Percentiles rank a stretch among this genome's conserved stretches.
Conservation (phyloP, 2,329 filamentous ascomycete genomes). For the Fusarium sacchari region DNA sequence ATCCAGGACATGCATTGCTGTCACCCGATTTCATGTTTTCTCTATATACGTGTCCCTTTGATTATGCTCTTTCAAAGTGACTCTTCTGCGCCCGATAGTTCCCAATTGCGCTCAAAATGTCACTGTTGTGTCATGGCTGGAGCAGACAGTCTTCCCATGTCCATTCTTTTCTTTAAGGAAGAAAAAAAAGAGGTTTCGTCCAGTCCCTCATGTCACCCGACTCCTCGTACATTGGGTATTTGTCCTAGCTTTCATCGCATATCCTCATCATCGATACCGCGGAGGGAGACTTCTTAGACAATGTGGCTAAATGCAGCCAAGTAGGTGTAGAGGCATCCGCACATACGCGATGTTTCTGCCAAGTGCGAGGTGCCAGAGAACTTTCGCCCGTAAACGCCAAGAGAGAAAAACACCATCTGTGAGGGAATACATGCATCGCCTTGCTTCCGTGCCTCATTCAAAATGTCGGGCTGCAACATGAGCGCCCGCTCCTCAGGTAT, state of each 20-base stretch:
- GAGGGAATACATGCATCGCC: conserved; percentile 45
- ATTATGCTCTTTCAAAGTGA: conserved; percentile 22
- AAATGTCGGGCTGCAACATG: conserved; percentile 35
- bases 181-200: conserved; percentile 16
- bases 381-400: conserved; percentile 44
- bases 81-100: conserved; percentile 24
- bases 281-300: conserved; percentile 17
- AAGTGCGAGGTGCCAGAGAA: conserved; percentile 37
- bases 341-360: conserved; percentile 27
- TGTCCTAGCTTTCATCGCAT: conserved; percentile 36
- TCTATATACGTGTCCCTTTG: conserved; percentile 36
- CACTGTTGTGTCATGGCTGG: conserved; percentile 16
- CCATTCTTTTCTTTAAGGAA: conserved; percentile 7
- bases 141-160: conserved; percentile 8
- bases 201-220: conserved; percentile 12
- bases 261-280: conserved; percentile 39
- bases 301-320: conserved; percentile 18
- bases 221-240: conserved; percentile 30
- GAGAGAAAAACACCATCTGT: conserved; percentile 36
- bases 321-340: conserved; percentile 8
- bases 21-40: conserved; percentile 31
- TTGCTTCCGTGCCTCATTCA: conserved; percentile 39
- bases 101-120: conserved; percentile 33
- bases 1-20: background rate
- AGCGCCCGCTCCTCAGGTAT: conserved; percentile 32